A percentile compares a stretch with the other conserved stretches of the same genome.
Conservation (phyloP, 2,329 filamentous ascomycete genomes). For the Penicillium sp. region DNA sequence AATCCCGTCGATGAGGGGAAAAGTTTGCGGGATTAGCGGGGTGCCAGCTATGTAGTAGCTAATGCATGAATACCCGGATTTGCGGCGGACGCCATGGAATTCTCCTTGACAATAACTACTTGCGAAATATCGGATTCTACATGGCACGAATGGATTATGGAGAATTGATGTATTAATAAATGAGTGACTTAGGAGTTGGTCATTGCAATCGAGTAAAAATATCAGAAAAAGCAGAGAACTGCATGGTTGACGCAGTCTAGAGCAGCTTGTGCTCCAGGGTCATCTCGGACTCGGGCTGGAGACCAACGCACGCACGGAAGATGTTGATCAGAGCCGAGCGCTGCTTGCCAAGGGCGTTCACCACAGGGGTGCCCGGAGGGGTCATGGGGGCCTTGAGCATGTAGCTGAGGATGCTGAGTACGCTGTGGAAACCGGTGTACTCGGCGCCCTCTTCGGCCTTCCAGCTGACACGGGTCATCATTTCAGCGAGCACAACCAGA, state of each 20-base stretch:
- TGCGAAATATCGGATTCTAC: too few relatives aligned
- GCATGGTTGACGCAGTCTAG: too few relatives aligned
- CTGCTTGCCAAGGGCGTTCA: conserved; percentile 95
- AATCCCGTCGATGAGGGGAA: conserved; percentile 74
- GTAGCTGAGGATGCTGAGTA: conserved; percentile 94
- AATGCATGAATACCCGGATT: conserved; percentile 58
- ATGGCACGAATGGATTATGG: not conserved
- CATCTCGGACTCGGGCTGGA: conserved; percentile 98
- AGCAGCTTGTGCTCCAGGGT: conserved; percentile 98
- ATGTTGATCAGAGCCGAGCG: conserved; percentile 92
- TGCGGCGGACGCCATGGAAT: conserved; percentile 27
- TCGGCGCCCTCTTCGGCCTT: conserved; percentile 60
- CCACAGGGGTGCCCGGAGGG: conserved; percentile 86
- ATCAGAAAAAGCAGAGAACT: conserved; percentile 23
- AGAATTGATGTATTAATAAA: conserved; percentile 11
- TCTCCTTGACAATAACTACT: too few relatives aligned
- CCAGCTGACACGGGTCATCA: conserved; percentile 99
- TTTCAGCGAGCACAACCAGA: conserved; percentile 83
- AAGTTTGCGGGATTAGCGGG: too few relatives aligned
- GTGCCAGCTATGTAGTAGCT: too few relatives aligned
- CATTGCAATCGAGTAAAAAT: not conserved
- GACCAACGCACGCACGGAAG: conserved; percentile 92
- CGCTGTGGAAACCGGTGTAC: conserved; percentile 92
- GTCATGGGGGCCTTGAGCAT: conserved; percentile 96
- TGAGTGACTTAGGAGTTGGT: conserved; percentile 18